Conservation (phyloP, 2,329 filamentous ascomycete species). For the Penicillium italicum region DNA sequence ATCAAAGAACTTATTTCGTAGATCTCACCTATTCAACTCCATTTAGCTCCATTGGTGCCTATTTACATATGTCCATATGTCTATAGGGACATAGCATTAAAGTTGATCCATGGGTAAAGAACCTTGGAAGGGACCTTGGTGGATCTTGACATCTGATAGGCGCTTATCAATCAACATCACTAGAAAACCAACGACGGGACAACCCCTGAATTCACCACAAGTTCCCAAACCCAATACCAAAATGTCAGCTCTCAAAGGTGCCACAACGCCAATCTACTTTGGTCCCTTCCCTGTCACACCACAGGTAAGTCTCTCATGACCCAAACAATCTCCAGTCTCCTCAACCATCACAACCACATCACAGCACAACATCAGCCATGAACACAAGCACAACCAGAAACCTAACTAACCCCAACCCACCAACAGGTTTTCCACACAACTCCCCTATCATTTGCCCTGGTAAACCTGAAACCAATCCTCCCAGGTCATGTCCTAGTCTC, state of each 20-base stretch:
- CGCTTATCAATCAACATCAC: slow-evolving; percentile 8
- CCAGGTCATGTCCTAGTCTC: slow-evolving; percentile 92
- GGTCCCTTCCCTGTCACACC: slow-evolving; percentile 72
- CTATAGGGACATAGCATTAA: too few species aligned
- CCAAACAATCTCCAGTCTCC: not conserved
- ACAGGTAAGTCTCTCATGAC: slow-evolving; percentile 51
- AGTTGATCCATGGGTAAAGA: too few species aligned
- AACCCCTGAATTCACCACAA: not conserved
- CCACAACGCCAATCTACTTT: slow-evolving; percentile 56
- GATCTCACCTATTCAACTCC: not conserved
- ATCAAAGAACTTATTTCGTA: not conserved
- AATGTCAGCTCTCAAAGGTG: slow-evolving; percentile 32
- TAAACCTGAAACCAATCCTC: slow-evolving; percentile 92
- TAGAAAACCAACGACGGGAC: not conserved
- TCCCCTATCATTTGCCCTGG: slow-evolving; percentile 75
- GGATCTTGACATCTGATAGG: slow-evolving; percentile 2
- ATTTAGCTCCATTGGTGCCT: not conserved
- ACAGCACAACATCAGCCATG: not conserved
- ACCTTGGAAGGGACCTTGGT: too few species aligned
- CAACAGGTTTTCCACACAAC: slow-evolving; percentile 81
- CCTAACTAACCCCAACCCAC: not conserved
- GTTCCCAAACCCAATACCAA: slow-evolving; percentile 1
- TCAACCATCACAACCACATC: not conserved
- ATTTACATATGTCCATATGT: not conserved
- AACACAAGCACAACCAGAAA: not conserved